Conservation (phyloP, 2,329 filamentous ascomycete genomes). For the Neurospora sp. region DNA sequence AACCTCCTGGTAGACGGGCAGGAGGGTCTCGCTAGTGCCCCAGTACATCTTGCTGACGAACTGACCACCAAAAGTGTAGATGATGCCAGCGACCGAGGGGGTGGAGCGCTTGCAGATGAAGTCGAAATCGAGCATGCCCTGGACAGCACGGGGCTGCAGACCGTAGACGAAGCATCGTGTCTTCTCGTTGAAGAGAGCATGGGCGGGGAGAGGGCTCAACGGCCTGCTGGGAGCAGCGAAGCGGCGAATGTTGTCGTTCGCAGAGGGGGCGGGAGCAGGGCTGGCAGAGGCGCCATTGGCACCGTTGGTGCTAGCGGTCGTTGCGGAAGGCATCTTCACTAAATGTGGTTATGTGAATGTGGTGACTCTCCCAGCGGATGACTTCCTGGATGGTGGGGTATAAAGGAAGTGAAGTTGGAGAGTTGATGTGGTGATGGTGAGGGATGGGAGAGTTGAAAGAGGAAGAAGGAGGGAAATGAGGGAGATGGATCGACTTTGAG, state of each 20-base stretch:
- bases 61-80: slow-evolving; percentile 99
- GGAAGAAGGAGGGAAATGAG: slow-evolving; percentile 9
- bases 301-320: slow-evolving; percentile 34
- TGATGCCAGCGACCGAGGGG: slow-evolving; percentile 95
- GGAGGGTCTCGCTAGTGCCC: slow-evolving; percentile 97
- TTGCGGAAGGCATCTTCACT: slow-evolving; percentile 45
- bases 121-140: slow-evolving; percentile 97
- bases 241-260: slow-evolving; percentile 98
- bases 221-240: slow-evolving; percentile 90
- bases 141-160: slow-evolving; percentile 87
- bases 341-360: slow-evolving; percentile 11
- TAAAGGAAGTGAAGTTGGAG: slow-evolving; percentile 1
- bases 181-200: slow-evolving; percentile 98
- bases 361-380: slow-evolving; percentile 10
- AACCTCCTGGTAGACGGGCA: slow-evolving; percentile 94
- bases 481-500: slow-evolving; percentile 9
- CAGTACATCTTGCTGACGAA: slow-evolving; percentile 99
- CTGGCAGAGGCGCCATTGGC: slow-evolving; percentile 27
- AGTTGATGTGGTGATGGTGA: slow-evolving; percentile 6
- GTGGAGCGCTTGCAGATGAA: slow-evolving; percentile 99
- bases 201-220: slow-evolving; percentile 75
- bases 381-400: slow-evolving; percentile 4
- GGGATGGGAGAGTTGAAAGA: slow-evolving; percentile 6
- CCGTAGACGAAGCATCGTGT: slow-evolving; percentile 99
- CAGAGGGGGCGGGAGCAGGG: slow-evolving; percentile 45